Base-by-base conservation (phyloP, 257 asterid genomes). In the Euphrasia confusa region DNA sequence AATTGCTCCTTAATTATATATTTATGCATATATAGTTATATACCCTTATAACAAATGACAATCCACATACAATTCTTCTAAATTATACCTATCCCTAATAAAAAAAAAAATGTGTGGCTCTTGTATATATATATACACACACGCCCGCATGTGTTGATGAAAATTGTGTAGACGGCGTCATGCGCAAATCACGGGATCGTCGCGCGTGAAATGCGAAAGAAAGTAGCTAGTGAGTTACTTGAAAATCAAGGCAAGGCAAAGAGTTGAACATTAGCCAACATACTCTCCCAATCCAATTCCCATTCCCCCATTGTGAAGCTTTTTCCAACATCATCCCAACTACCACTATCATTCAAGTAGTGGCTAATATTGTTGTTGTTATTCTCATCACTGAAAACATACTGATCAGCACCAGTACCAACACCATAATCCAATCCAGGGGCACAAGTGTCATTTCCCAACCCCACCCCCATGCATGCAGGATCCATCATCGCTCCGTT, bases 211-310 rank as follows among this genome's bases (percentile, higher is more conserved):
- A 21, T 21, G 33, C 33, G 33, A 30, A 30, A 0, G 4, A 3
- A 4, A 30, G 33, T 4, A 30, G 12, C 12, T 42, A 42, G 1
- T 2, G 49, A 42, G 40, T 35, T 35, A 78, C 58, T 50, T 81
- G 93, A 76, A 85, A 87, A 83, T 87, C 96, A 75, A 90, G 86
- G 81, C 74, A 83, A 78, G 13, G 84, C 80, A 83, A 74, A 53
- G 96, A 87, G 72, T 96, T 72, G 64, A 1, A 85, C 89, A 69
- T 90, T 87, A 30, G 91, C 98, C 95, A 90, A 82, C 85, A 87
- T 85, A 83, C 91, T 91, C 72, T 90, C 98, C 98, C 96, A 90
- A 77, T 84, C 94, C 70, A 85, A 75, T 80, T 90, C 96, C 40
- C 97, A 75, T 80, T 90, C 96, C 40, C 97, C 95, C 75, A 77